Percentiles rank a stretch among this genome's conserved stretches.
Evolutionary conservation across 495 filamentous ascomycete genomes (phyloP).

Genomic region (Aspergillus hancockii): DNA sequence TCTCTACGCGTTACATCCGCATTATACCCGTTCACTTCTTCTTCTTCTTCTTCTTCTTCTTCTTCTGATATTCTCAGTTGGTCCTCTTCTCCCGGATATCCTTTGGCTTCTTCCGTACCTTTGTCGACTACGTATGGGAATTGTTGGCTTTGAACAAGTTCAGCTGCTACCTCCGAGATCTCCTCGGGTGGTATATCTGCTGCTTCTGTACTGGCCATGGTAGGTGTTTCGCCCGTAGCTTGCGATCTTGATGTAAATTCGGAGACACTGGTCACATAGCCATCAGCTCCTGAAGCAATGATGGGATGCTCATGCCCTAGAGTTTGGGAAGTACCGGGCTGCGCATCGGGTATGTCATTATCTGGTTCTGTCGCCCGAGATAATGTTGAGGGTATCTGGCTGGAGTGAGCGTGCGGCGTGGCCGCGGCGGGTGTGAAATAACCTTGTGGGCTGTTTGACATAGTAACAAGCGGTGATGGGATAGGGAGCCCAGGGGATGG

Average conservation of each 20-base stretch:
- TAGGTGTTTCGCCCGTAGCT: background rate
- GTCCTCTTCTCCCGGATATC: background rate
- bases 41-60: background rate
- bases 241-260: background rate
- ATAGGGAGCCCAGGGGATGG: slow-evolving; percentile 47
- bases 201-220: background rate
- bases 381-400: slow-evolving; percentile 17
- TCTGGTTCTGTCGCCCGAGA: slow-evolving; percentile 13
- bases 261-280: no score
- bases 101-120: background rate
- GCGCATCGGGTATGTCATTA: background rate
- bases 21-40: background rate
- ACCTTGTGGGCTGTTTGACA: slow-evolving; percentile 22
- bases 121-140: background rate
- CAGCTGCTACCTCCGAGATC: background rate
- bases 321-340: background rate
- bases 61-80: background rate
- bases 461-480: slow-evolving; percentile 46
- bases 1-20: background rate
- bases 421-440: slow-evolving; percentile 33
- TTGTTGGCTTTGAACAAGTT: background rate
- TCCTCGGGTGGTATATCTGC: background rate
- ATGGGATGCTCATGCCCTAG: background rate
- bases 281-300: background rate
- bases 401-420: slow-evolving; percentile 12